A percentile compares a stretch with the other conserved stretches of the same genome.
These are phyloP conservation scores for Paramecium octaurelia DNA, from an alignment of 73 alveolate genomes.

Conservation along the genomic window DNA sequence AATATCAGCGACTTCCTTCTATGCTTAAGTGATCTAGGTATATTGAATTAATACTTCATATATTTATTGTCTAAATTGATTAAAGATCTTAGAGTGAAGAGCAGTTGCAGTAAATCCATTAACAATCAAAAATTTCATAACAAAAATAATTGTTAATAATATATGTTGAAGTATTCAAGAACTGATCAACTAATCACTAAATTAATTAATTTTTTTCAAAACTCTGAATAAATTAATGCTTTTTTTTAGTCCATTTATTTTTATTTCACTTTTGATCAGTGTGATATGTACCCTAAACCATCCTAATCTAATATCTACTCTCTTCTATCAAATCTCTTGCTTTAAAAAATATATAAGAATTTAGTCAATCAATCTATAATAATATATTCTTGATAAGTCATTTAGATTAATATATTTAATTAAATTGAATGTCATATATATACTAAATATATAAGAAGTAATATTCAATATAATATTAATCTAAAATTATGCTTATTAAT, in stretches of 20 bases:
- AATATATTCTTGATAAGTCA: no score
- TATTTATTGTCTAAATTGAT: not conserved
- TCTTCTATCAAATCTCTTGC: no score
- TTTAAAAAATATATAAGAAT: no score
- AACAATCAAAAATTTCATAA: constrained; percentile 19
- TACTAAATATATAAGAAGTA: no score
- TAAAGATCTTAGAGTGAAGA: not conserved
- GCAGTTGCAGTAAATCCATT: not conserved
- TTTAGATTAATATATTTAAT: no score
- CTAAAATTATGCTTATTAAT: no score
- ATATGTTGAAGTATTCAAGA: not conserved
- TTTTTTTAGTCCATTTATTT: not conserved
- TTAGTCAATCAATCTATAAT: no score
- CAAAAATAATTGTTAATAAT: not conserved
- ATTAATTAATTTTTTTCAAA: not conserved
- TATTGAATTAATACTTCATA: not conserved
- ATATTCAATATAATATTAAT: no score
- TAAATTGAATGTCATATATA: no score
- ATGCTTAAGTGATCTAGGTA: not conserved
- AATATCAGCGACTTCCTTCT: constrained; percentile 49
- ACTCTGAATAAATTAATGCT: not conserved
- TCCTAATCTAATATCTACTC: no score
- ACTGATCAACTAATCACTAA: not conserved
- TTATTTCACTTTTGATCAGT: not conserved
- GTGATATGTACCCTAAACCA: no score